Conservation (phyloP, 2,329 filamentous ascomycete species). For the Fusarium sp. region DNA sequence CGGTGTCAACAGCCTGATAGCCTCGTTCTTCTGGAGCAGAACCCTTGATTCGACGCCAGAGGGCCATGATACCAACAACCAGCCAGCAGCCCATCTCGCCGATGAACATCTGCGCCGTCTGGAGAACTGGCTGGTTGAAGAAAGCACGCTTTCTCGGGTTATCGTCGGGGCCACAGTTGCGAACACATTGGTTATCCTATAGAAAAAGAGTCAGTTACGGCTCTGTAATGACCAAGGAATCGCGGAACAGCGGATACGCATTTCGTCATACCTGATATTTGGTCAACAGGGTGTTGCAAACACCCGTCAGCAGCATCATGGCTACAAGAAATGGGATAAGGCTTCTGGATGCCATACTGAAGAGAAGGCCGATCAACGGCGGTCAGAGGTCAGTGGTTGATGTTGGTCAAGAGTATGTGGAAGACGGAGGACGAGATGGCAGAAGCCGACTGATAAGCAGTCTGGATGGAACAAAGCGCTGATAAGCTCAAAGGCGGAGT, state of each 20-base stretch:
- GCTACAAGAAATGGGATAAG: conserved; percentile 87
- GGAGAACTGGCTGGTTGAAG: conserved; percentile 96
- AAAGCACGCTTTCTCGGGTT: conserved; percentile 74
- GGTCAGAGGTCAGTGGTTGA: conserved; percentile 15
- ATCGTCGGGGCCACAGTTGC: conserved; percentile 79
- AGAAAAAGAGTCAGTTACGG: conserved; percentile 9
- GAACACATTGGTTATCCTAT: conserved; percentile 96
- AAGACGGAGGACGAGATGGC: conserved; percentile 12
- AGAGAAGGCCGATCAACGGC: conserved; percentile 9
- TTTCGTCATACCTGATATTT: conserved; percentile 83
- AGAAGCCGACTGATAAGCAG: conserved; percentile 15
- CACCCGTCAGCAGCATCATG: conserved; percentile 97
- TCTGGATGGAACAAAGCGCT: conserved; percentile 36
- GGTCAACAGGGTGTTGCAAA: conserved; percentile 96
- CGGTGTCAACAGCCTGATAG: conserved; percentile 74
- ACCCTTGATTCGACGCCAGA: conserved; percentile 71
- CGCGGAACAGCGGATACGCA: conserved; percentile 7
- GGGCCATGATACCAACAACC: conserved; percentile 78
- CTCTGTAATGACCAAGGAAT: neutral
- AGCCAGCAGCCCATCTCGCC: conserved; percentile 98
- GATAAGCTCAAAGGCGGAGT: conserved; percentile 39
- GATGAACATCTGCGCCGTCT: conserved; percentile 98
- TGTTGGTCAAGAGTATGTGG: conserved; percentile 11
- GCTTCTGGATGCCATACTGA: conserved; percentile 75
- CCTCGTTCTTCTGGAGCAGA: conserved; percentile 63